Base-by-base conservation (phyloP, 345 rosid genomes). In the Noccaea caerulescens region DNA sequence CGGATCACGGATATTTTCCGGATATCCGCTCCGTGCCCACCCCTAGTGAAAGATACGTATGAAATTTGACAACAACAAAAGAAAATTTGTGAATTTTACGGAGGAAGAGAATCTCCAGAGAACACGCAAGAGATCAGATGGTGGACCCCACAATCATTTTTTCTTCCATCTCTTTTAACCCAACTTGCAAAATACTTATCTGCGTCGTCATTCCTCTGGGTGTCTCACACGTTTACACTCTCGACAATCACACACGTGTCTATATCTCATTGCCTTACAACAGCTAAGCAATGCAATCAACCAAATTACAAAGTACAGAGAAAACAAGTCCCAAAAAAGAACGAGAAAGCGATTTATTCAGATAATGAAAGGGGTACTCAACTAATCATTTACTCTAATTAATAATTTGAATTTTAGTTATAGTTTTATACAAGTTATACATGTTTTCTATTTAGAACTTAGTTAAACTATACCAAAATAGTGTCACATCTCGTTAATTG, bases 91-190 rank as follows among this genome's bases (percentile, higher is more conserved):
- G 60, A 66, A 42, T 67, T 67, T 58, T 8, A 69, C 18, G 32
- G 63, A 44, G 53, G 7, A 56, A 18, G 55, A 68, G 74, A 69
- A 58, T 69, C 66, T 59, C 23, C 46, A 49, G 58, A 14, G 66
- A 37, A 69, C 66, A 69, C 74, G 74, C 65, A 69, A 57, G 46
- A 69, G 58, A 69, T 58, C 58, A n/a, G 32, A 20, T 27, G 20
- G 65, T 36, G 30, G 58, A 47, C 59, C 74, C 58, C 30, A 69
- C 58, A 4, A 9, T 12, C 14, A 45, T 37, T 69, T 20, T 46
- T 20, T 46, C 73, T 20, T 0, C 23, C 23, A 20, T 20, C 23
- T 12, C 58, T 58, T 56, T 10, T 46, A 7, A 9, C 41, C 32
- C 59, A 70, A 58, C 66, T 58, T 57, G 72, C 63, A 18, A 10